Evolutionary conservation across 192 early-diverging fungal genomes (phyloP), one percentile per base, ranked within the genome.

Genomic region (Mortierella alpina): DNA sequence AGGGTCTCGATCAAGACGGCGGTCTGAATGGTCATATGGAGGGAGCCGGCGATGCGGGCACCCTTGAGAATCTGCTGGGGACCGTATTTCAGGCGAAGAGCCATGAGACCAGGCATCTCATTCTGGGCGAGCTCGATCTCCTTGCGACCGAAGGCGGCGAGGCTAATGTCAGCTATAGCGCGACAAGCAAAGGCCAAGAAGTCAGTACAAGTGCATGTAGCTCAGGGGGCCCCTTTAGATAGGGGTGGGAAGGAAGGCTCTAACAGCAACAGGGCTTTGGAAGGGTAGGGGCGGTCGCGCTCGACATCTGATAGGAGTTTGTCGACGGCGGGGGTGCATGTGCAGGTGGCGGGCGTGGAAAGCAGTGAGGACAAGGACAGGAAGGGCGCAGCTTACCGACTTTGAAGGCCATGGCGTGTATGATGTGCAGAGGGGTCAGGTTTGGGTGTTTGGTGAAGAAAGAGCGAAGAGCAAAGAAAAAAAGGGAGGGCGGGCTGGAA

Each of bases 21-120:
- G 56, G 96, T 98, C 92, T 99, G 96, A 86, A 99, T 95, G 86
- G 97, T 98, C 97, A 99, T 98, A 92, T 98, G 96, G 81, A 99
- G 90, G 86, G 96, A 99, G 41, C 97, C 97, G 61, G 95, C 94
- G 78, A 99, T 96, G 73, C 97, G 94, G 66, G 97, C 95, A 84
- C 96, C 96, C 82, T 91, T 90, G 75, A 98, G 92, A 65, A 96
- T 92, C 86, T 98, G 91, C 64, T 85, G 67, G 61, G 93, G 90
- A 56, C 94, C 95, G 86, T 99, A 98, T 90, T 95, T 96, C 70
- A 88, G 82, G 86, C 96, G 94, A 70, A 99, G 89, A 70, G 89
- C 86, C 93, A 99, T 99, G 74, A 99, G 93, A 84, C 96, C 97
- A 65, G 96, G 96, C 96, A 99, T 99, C 90, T 99, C 97, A 84